Percentiles rank a stretch among this genome's conserved stretches.
phyloP scores from a whole-genome alignment of 2,329 filamentous ascomycete genomes.

The Hymenoscyphus scutula region DNA sequence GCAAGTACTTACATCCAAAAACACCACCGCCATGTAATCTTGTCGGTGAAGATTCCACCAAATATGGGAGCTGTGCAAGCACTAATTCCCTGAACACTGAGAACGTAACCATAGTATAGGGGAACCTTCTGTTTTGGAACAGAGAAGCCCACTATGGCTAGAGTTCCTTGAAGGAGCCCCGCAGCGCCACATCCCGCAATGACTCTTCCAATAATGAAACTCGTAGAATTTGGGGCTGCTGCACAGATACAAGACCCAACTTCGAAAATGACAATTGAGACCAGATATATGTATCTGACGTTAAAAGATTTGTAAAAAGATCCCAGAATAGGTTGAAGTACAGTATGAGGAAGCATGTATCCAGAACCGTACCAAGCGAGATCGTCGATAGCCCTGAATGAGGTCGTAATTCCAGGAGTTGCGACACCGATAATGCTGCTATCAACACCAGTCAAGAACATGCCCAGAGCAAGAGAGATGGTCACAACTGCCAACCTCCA shows the following conservation, averaged over 20 bases:
- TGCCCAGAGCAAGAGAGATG: background rate
- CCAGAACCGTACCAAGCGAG: conserved; percentile 43
- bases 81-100: conserved; percentile 11
- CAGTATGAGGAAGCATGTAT: conserved; percentile 41
- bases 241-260: conserved; percentile 5
- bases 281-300: conserved; percentile 25
- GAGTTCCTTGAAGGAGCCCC: conserved; percentile 15
- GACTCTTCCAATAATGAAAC: conserved; percentile 23
- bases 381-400: conserved; percentile 48
- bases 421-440: conserved; percentile 32
- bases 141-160: background rate
- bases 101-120: conserved; percentile 4
- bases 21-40: conserved; percentile 39
- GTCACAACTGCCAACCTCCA: conserved; percentile 1
- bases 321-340: conserved; percentile 19
- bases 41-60: conserved; percentile 59
- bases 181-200: conserved; percentile 30
- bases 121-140: conserved; percentile 1
- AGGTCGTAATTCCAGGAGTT: conserved; percentile 51
- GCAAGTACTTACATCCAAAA: conserved; percentile 36
- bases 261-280: conserved; percentile 17
- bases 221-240: background rate
- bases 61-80: conserved; percentile 50
- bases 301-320: conserved; percentile 27
- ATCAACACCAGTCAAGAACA: conserved; percentile 3